Evolutionary conservation across 306 rosid species (phyloP).

Genomic region (Macrotyloma uniflorum): DNA sequence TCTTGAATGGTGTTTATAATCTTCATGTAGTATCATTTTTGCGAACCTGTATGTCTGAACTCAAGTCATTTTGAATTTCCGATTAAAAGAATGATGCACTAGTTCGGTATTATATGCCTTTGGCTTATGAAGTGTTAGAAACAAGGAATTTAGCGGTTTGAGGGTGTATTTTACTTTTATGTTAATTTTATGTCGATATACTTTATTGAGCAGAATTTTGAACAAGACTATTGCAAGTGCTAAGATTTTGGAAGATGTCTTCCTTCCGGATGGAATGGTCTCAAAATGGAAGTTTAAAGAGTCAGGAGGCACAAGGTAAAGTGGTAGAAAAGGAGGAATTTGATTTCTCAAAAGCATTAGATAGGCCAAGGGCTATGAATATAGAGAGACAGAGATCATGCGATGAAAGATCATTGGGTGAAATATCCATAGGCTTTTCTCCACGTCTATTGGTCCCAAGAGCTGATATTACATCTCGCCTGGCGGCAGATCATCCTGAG

Average conservation of each 20-base stretch:
- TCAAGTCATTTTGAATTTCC: neutral
- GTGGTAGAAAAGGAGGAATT: slow-evolving; percentile 54
- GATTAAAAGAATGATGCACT: neutral
- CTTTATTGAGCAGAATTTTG: slow-evolving; percentile 49
- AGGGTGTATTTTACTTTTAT: neutral
- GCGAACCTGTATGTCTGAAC: neutral
- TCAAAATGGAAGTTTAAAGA: slow-evolving; percentile 54
- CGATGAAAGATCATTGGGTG: slow-evolving; percentile 69
- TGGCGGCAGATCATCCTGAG: slow-evolving; percentile 47
- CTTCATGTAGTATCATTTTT: neutral
- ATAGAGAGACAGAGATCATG: slow-evolving; percentile 75
- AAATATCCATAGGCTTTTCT: slow-evolving; percentile 57
- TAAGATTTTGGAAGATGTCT: slow-evolving; percentile 42
- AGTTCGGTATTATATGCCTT: slow-evolving; percentile 1
- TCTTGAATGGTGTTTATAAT: neutral
- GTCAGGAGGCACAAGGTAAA: slow-evolving; percentile 25
- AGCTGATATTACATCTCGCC: slow-evolving; percentile 49
- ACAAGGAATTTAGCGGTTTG: neutral
- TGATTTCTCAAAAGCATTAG: slow-evolving; percentile 61
- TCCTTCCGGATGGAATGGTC: slow-evolving; percentile 35
- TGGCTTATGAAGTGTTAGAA: slow-evolving; percentile 1
- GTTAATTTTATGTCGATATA: slow-evolving; percentile 6
- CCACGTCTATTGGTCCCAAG: slow-evolving; percentile 47
- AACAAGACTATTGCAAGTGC: slow-evolving; percentile 32
- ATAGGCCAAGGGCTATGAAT: slow-evolving; percentile 70